Base-by-base conservation (phyloP, 2,329 filamentous ascomycete species). In the Eutypella sp. region DNA sequence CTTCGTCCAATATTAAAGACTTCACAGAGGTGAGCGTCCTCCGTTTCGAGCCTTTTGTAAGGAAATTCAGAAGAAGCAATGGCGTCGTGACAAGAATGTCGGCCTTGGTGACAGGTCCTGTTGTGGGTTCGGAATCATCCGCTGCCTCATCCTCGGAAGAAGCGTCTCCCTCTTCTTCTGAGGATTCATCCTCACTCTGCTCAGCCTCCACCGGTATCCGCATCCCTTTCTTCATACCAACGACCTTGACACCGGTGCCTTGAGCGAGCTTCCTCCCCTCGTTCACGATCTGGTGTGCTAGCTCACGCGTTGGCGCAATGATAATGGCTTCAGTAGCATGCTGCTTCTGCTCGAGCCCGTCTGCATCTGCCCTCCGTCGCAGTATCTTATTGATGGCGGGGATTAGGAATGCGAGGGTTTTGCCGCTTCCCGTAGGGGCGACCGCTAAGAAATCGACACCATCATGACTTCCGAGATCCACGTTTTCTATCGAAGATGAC, bases 361-460 rank as follows among this genome's bases (percentile, higher is more conserved):
- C 68, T 1, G 75, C 67, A 33, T 73, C 68, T 1, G 75, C 71
- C 36, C 77, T 69, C 44, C 78, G 69, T 49, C 76, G 73, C 54
- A 88, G 72, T 36, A 95, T 82, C 39, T 80, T 78, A 60, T 95
- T 85, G 56, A 99, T 82, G 3, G 90, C 77, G 0, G 92, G 91
- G 36, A 99, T 87, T 57, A 97, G 68, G 59, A 96, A 99, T 16
- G 90, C 89, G 52, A 99, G 73, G 0, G 93, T 99, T 73, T 99
- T 99, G 38, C 93, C 93, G 64, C 92, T 97, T 20, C 93, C 93
- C 0, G 93, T 99, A 1, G 93, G 93, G 3, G 93, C 93, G 37
- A 97, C 83, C 0, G 89, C 88, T 51, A 99, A 67, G 33, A 99
- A 81, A 70, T 99, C 85, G 4, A 92, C 72, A 11, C 65, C 66